phyloP scores from a whole-genome alignment of 225 moss, liverwort and hornwort species.

The Takakia lepidozioides region DNA sequence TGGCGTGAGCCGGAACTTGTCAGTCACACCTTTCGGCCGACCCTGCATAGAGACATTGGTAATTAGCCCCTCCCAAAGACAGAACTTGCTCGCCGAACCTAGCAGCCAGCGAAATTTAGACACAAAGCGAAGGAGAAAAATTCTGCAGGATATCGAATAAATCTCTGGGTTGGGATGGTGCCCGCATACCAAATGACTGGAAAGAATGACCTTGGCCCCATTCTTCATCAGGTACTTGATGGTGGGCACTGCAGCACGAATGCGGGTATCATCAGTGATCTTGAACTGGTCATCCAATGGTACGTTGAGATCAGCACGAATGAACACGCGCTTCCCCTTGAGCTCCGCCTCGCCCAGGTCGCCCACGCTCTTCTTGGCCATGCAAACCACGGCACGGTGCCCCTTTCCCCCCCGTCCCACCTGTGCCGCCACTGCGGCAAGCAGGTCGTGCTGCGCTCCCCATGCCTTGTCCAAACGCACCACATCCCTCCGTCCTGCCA shows the following conservation, averaged over 20 bases:
- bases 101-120: no score
- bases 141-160: no score
- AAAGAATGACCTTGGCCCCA: conserved; percentile 38
- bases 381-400: no score
- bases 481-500: no score
- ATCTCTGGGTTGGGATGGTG: no score
- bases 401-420: no score
- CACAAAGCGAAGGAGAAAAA: no score
- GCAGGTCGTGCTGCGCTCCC: no score
- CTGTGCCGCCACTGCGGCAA: no score
- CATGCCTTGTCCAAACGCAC: no score
- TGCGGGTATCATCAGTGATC: conserved; percentile 48
- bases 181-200: conserved; percentile 45
- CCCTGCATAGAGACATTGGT: conserved; percentile 6
- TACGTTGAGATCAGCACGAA: conserved; percentile 51
- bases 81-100: no score
- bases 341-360: conserved; percentile 28
- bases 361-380: conserved; percentile 17
- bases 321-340: conserved; percentile 36
- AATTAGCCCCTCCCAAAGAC: conserved; percentile 13
- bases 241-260: conserved; percentile 44
- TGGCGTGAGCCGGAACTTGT: conserved; percentile 6
- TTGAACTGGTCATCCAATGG: conserved; percentile 23
- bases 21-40: conserved; percentile 5
- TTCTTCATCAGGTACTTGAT: conserved; percentile 30